These are phyloP conservation scores for Linum trigynum DNA, from an alignment of 345 rosid genomes.

Conservation along the genomic window DNA sequence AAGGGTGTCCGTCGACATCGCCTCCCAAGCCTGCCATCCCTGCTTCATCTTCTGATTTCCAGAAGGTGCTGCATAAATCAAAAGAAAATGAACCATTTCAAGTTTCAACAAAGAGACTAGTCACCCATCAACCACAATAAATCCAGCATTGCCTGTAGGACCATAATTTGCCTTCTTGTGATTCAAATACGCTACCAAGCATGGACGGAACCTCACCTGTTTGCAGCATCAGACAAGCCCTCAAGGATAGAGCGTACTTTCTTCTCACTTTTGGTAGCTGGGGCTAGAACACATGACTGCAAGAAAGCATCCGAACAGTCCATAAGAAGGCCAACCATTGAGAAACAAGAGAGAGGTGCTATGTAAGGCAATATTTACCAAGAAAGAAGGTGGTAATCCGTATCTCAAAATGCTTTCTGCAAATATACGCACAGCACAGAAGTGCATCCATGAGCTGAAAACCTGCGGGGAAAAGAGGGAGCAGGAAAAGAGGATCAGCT, in stretches of 20 bases:
- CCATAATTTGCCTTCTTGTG: no score
- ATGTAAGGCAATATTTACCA: slow-evolving; percentile 43
- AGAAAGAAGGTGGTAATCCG: slow-evolving; percentile 90
- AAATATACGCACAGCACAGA: slow-evolving; percentile 91
- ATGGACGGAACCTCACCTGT: slow-evolving; percentile 47
- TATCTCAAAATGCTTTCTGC: slow-evolving; percentile 97
- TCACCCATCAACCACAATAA: not conserved
- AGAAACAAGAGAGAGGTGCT: not conserved
- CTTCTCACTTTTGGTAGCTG: not conserved
- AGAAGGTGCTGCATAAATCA: slow-evolving; percentile 52
- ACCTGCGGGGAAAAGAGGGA: slow-evolving; percentile 41
- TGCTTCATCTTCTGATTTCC: slow-evolving; percentile 85
- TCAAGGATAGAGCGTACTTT: slow-evolving; percentile 79
- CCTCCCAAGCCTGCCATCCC: slow-evolving; percentile 78
- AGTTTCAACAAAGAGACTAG: slow-evolving; percentile 1
- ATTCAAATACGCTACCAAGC: no score
- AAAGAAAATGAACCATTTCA: not conserved
- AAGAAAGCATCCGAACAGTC: not conserved
- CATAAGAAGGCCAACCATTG: slow-evolving; percentile 1
- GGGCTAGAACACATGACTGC: not conserved
- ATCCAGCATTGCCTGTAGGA: not conserved
- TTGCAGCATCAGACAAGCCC: slow-evolving; percentile 53
- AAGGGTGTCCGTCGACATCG: slow-evolving; percentile 67
- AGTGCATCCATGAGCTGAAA: slow-evolving; percentile 99
- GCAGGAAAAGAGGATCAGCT: no score